These are phyloP conservation scores for Zalaria obscura DNA, from an alignment of 2,329 filamentous ascomycete genomes.

Conservation along the genomic window DNA sequence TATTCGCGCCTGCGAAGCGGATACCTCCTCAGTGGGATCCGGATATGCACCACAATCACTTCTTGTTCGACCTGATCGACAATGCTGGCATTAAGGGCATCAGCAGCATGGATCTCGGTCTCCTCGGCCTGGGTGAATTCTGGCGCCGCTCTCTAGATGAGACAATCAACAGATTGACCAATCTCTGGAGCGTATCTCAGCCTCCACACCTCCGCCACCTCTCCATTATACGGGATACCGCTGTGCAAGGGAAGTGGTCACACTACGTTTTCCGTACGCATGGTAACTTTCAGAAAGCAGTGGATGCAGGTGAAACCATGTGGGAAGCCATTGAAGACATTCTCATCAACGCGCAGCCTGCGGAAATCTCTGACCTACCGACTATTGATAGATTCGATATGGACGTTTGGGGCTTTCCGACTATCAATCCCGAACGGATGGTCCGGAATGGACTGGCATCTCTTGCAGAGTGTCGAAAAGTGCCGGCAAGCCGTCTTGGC, in stretches of 20 bases:
- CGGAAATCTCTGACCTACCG: slow-evolving; percentile 14
- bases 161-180: slow-evolving; percentile 36
- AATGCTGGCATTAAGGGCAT: slow-evolving; percentile 33
- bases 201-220: slow-evolving; percentile 42
- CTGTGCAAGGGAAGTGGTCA: slow-evolving; percentile 29
- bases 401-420: slow-evolving; percentile 35
- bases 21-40: slow-evolving; percentile 40
- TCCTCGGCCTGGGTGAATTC: slow-evolving; percentile 30
- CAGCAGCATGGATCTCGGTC: slow-evolving; percentile 28
- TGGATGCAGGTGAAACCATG: slow-evolving; percentile 31
- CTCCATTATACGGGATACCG: slow-evolving; percentile 40
- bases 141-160: slow-evolving; percentile 42
- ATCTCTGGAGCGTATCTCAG: slow-evolving; percentile 44
- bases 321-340: slow-evolving; percentile 39
- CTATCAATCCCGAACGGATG: slow-evolving; percentile 17
- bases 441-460: slow-evolving; percentile 27
- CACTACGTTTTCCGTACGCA: slow-evolving; percentile 43
- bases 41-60: slow-evolving; percentile 36
- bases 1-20: slow-evolving; percentile 10
- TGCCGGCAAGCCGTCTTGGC: not conserved
- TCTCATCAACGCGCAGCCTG: slow-evolving; percentile 12
- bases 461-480: not conserved
- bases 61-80: slow-evolving; percentile 35
- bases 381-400: slow-evolving; percentile 17
- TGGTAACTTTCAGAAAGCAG: slow-evolving; percentile 37